Conservation (phyloP, 441 rosid genomes). For the Bocquillonia castaneifolia region DNA sequence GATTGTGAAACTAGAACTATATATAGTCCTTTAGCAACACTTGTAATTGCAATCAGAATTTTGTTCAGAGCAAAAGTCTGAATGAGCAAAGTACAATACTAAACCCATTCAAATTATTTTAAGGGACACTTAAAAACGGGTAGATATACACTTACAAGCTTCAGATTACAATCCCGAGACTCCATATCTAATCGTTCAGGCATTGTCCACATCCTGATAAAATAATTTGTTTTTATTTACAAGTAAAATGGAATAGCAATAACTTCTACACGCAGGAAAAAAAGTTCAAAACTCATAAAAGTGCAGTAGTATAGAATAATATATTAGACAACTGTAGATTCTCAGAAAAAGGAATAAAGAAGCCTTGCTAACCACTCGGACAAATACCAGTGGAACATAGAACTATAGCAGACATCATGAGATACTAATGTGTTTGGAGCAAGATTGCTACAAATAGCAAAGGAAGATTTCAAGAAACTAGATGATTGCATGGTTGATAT, state of each 20-base stretch:
- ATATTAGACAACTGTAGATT: not conserved
- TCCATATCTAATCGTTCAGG: constrained; percentile 28
- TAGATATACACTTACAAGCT: constrained; percentile 39
- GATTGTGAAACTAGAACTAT: constrained; percentile 1
- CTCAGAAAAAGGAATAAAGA: constrained; percentile 4
- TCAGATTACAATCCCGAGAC: constrained; percentile 28
- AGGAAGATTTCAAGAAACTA: no score
- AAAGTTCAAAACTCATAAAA: not conserved
- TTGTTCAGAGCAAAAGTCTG: not conserved
- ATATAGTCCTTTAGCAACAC: not conserved
- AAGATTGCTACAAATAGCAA: no score
- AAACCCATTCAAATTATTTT: not conserved
- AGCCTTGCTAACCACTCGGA: constrained; percentile 9
- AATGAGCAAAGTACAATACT: constrained; percentile 5
- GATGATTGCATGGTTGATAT: not conserved
- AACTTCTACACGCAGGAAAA: not conserved
- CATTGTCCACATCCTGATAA: constrained; percentile 43
- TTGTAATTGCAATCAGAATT: not conserved
- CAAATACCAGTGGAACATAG: not conserved
- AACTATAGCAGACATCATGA: no score
- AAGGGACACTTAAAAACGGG: not conserved
- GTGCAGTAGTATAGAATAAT: not conserved
- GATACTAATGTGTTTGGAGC: no score
- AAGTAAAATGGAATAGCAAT: not conserved
- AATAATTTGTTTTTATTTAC: constrained; percentile 22